Conservation (phyloP, 1,284 basidiomycete genomes). For the Sphaerobolus stellatus region DNA sequence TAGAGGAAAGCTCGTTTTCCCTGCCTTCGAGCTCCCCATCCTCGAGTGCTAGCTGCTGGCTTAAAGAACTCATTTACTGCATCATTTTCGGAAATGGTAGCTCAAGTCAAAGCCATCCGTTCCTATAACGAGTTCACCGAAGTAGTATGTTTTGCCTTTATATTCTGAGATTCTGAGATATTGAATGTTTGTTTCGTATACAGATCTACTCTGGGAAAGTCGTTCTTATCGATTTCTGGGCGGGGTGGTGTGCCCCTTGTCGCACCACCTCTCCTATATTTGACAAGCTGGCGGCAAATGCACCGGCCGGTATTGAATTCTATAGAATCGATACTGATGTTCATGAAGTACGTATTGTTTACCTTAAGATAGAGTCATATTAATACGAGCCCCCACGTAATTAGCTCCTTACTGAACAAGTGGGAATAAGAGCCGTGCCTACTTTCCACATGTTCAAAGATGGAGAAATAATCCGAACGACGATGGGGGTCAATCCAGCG, state of each 20-base stretch:
- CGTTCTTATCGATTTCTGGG: constrained; percentile 79
- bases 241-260: constrained; percentile 75
- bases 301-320: constrained; percentile 57
- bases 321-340: constrained; percentile 87
- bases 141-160: constrained; percentile 39
- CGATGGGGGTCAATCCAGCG: constrained; percentile 60
- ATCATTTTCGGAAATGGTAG: too few species aligned
- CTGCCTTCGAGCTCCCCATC: too few species aligned
- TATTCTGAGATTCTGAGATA: too few species aligned
- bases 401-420: constrained; percentile 54
- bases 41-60: too few species aligned
- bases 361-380: too few species aligned
- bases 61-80: too few species aligned
- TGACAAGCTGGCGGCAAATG: constrained; percentile 56
- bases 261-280: constrained; percentile 78
- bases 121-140: constrained; percentile 55
- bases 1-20: too few species aligned
- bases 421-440: constrained; percentile 78
- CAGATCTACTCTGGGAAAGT: constrained; percentile 62
- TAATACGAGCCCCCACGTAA: too few species aligned
- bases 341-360: too few species aligned
- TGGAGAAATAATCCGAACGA: constrained; percentile 58
- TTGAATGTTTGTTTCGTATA: constrained; percentile 2
- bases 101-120: constrained; percentile 51
- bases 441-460: constrained; percentile 76